phyloP scores from a whole-genome alignment of 345 rosid species.

The Eucalyptus marginata region DNA sequence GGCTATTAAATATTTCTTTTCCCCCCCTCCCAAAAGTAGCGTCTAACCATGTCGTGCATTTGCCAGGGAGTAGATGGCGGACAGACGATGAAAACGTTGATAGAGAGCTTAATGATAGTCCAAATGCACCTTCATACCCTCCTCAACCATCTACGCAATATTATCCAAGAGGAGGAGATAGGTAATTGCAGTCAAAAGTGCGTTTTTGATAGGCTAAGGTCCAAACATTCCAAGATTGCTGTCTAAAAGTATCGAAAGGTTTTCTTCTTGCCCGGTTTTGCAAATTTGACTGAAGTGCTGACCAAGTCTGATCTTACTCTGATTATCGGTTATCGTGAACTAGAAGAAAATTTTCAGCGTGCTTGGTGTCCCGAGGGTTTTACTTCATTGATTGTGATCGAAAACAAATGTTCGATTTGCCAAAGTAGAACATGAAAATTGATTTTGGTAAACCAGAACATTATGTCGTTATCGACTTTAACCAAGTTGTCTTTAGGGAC shows the following conservation, averaged over 20 bases:
- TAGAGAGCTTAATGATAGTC: conserved; percentile 24
- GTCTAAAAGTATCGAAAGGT: not conserved
- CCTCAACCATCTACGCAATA: conserved; percentile 38
- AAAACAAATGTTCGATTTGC: not conserved
- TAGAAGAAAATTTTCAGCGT: not conserved
- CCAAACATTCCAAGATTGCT: not conserved
- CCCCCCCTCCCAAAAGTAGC: no score
- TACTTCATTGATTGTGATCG: not conserved
- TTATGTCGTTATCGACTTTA: not conserved
- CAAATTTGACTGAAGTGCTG: not conserved
- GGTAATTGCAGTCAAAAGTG: conserved; percentile 22
- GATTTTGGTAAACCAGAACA: not conserved
- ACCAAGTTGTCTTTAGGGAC: not conserved
- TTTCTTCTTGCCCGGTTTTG: not conserved
- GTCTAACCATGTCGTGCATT: not conserved
- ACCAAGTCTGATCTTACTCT: not conserved
- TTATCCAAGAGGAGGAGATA: conserved; percentile 18
- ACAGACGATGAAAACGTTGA: conserved; percentile 28
- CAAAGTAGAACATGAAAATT: not conserved
- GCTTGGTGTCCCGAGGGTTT: not conserved
- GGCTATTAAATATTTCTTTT: not conserved
- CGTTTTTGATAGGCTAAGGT: not conserved
- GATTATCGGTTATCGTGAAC: not conserved
- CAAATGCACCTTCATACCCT: conserved; percentile 35
- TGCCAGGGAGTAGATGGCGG: conserved; percentile 45